These are phyloP conservation scores for Chenopodium album DNA, from an alignment of 148 eudicot genomes.

Conservation along the genomic window DNA sequence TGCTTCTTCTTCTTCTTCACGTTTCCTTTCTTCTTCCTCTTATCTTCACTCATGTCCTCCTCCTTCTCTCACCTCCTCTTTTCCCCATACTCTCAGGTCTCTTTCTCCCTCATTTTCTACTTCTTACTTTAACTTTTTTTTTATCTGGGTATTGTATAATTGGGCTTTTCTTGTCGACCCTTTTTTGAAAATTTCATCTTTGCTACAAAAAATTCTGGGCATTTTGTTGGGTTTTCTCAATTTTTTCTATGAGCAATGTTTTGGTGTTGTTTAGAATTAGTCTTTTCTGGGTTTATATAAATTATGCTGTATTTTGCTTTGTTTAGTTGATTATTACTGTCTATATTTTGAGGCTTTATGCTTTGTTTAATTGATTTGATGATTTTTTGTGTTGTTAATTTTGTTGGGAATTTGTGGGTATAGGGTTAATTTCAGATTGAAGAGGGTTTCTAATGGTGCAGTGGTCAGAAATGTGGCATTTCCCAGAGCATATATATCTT, in stretches of 20 bases:
- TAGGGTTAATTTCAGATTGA: slow-evolving; percentile 50
- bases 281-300: neutral
- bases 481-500: slow-evolving; percentile 67
- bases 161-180: neutral
- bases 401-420: slow-evolving; percentile 3
- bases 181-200: neutral
- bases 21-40: slow-evolving; percentile 26
- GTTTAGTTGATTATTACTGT: neutral
- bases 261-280: neutral
- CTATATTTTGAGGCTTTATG: neutral
- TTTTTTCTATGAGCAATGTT: neutral
- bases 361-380: neutral
- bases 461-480: slow-evolving; percentile 40
- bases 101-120: neutral
- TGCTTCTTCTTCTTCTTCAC: slow-evolving; percentile 24
- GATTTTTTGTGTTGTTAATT: neutral
- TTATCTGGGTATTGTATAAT: neutral
- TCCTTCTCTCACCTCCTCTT: slow-evolving; percentile 20
- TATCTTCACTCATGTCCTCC: slow-evolving; percentile 19
- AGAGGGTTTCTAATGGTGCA: slow-evolving; percentile 37
- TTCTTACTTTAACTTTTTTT: neutral
- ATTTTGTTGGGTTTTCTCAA: neutral
- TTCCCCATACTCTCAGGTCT: slow-evolving; percentile 30
- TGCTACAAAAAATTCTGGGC: neutral
- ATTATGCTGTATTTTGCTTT: neutral